phyloP scores from a whole-genome alignment of 2,329 filamentous ascomycete genomes.

The Nigrospora sphaerica region DNA sequence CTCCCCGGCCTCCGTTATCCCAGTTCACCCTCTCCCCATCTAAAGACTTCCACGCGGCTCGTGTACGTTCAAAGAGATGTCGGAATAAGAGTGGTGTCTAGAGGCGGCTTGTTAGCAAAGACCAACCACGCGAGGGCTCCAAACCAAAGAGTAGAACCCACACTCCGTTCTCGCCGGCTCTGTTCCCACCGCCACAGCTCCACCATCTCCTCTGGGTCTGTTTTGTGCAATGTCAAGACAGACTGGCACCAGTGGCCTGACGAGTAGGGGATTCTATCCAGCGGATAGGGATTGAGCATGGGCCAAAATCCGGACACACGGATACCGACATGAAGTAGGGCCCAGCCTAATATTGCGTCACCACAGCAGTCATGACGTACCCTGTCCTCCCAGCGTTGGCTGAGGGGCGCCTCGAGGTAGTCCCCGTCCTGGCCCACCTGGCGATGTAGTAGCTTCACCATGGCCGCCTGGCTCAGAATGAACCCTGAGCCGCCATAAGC shows the following conservation, averaged over 20 bases:
- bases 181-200: slow-evolving; percentile 40
- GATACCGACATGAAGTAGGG: slow-evolving; percentile 35
- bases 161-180: no score
- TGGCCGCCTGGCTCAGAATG: slow-evolving; percentile 35
- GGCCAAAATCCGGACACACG: slow-evolving; percentile 39
- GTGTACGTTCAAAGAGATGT: no score
- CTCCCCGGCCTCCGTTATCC: no score
- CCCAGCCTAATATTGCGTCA: slow-evolving; percentile 42
- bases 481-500: slow-evolving; percentile 42
- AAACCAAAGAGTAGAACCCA: no score
- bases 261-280: slow-evolving; percentile 40
- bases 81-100: no score
- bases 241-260: slow-evolving; percentile 45
- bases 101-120: no score
- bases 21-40: no score
- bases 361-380: slow-evolving; percentile 43
- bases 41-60: no score
- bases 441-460: slow-evolving; percentile 31
- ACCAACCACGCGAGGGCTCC: no score
- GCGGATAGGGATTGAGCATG: slow-evolving; percentile 41
- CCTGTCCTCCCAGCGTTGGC: slow-evolving; percentile 30
- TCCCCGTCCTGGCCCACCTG: slow-evolving; percentile 23
- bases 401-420: slow-evolving; percentile 29
- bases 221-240: slow-evolving; percentile 41
- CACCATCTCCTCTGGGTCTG: slow-evolving; percentile 37